Conservation (phyloP, 225 moss, liverwort and hornwort genomes). For the Bryoerythrophyllum caledonicum region DNA sequence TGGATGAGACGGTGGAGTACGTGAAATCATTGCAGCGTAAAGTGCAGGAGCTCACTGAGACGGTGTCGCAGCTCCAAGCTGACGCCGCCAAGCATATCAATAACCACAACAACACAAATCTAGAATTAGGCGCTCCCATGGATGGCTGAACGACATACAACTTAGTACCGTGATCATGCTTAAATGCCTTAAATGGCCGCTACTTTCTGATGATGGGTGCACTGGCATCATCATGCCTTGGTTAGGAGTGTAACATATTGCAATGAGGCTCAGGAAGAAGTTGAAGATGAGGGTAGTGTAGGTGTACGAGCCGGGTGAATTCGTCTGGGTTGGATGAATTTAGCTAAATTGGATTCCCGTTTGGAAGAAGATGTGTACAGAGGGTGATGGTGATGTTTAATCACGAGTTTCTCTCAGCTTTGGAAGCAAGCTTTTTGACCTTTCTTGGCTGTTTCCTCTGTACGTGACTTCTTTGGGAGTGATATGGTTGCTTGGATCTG, state of each 20-base stretch:
- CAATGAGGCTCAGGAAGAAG: slow-evolving; percentile 12
- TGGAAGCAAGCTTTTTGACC: too few species aligned
- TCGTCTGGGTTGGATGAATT: background rate
- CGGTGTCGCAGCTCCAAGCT: slow-evolving; percentile 41
- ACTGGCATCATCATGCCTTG: too few species aligned
- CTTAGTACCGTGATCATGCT: background rate
- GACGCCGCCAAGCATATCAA: background rate
- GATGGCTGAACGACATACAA: background rate
- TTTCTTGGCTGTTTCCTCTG: too few species aligned
- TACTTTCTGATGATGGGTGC: background rate
- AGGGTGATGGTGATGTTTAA: background rate
- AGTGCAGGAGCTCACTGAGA: slow-evolving; percentile 52
- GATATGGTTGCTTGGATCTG: too few species aligned
- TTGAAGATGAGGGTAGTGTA: background rate
- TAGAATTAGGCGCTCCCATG: slow-evolving; percentile 10
- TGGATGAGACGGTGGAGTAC: slow-evolving; percentile 66
- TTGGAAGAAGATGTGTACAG: background rate
- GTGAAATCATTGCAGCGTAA: slow-evolving; percentile 53
- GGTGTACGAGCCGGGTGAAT: too few species aligned
- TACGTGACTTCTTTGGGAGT: too few species aligned
- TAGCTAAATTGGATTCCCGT: background rate
- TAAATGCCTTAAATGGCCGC: background rate
- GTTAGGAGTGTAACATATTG: slow-evolving; percentile 6
- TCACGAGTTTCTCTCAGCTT: too few species aligned
- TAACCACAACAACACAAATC: background rate